phyloP scores from a whole-genome alignment of 441 rosid genomes.

The Eutrema salsugineum region DNA sequence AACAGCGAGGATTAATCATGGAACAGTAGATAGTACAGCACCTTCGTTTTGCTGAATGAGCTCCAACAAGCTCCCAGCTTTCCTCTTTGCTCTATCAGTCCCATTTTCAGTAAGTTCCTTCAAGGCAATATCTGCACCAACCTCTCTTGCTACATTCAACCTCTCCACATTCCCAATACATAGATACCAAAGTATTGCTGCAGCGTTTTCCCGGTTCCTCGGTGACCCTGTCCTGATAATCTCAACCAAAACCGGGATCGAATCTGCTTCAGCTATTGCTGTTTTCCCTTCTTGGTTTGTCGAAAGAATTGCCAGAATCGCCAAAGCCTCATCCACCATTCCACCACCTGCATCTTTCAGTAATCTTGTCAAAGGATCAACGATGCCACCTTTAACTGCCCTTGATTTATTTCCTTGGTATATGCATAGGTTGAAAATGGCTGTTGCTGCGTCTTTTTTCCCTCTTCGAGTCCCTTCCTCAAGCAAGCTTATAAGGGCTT shows the following conservation, averaged over 20 bases:
- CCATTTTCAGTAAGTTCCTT: constrained; percentile 83
- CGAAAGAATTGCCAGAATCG: constrained; percentile 86
- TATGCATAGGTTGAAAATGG: constrained; percentile 85
- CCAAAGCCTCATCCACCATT: constrained; percentile 96
- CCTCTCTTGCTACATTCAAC: constrained; percentile 60
- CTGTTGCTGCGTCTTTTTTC: constrained; percentile 96
- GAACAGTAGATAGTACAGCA: constrained; percentile 10
- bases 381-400: constrained; percentile 90
- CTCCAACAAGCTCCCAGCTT: constrained; percentile 78
- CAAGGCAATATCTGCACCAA: constrained; percentile 70
- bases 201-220: constrained; percentile 85
- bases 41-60: constrained; percentile 60
- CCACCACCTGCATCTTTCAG: constrained; percentile 94
- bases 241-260: constrained; percentile 73
- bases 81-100: constrained; percentile 96
- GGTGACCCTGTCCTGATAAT: constrained; percentile 87
- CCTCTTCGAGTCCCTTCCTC: constrained; percentile 93
- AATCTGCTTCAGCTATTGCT: constrained; percentile 72
- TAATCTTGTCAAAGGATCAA: constrained; percentile 63
- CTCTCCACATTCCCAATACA: constrained; percentile 70
- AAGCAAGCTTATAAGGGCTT: constrained; percentile 78
- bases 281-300: constrained; percentile 86
- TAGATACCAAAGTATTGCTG: constrained; percentile 78
- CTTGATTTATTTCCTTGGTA: constrained; percentile 98
- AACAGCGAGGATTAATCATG: constrained; percentile 12